These are phyloP conservation scores for Quillaja saponaria DNA, from an alignment of 306 rosid species.

Conservation along the genomic window DNA sequence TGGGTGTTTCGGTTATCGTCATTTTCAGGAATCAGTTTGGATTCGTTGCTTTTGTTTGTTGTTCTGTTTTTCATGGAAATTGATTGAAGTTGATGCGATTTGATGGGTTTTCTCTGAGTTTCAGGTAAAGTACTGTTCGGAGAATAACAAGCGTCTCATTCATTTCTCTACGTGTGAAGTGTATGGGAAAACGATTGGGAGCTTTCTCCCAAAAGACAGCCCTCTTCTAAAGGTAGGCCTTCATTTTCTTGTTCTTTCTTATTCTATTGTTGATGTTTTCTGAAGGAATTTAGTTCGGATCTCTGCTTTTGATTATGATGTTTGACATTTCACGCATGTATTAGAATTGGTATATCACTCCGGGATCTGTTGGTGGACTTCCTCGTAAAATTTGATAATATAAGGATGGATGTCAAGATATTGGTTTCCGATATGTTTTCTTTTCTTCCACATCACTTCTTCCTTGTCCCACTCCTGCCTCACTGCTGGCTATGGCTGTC, in stretches of 20 bases:
- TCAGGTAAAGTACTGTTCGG: slow-evolving; percentile 91
- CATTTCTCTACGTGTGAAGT: slow-evolving; percentile 97
- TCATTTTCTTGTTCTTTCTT: slow-evolving; percentile 26
- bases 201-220: slow-evolving; percentile 90
- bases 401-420: too few relatives aligned
- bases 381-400: too few relatives aligned
- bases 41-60: neutral
- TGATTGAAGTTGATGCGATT: slow-evolving; percentile 39
- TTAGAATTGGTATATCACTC: too few relatives aligned
- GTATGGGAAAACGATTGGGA: slow-evolving; percentile 91
- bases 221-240: slow-evolving; percentile 76
- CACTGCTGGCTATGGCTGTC: too few relatives aligned
- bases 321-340: too few relatives aligned
- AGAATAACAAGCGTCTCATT: slow-evolving; percentile 79
- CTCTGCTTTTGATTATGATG: neutral
- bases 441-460: too few relatives aligned
- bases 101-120: slow-evolving; percentile 25
- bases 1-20: neutral
- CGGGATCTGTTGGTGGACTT: too few relatives aligned
- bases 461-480: too few relatives aligned
- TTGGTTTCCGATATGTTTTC: too few relatives aligned
- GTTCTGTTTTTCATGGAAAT: neutral
- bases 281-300: neutral
- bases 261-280: neutral
- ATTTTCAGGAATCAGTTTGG: neutral